Evolutionary conservation across 148 eudicot species (phyloP).

Genomic region (Fallopia convolvulus): DNA sequence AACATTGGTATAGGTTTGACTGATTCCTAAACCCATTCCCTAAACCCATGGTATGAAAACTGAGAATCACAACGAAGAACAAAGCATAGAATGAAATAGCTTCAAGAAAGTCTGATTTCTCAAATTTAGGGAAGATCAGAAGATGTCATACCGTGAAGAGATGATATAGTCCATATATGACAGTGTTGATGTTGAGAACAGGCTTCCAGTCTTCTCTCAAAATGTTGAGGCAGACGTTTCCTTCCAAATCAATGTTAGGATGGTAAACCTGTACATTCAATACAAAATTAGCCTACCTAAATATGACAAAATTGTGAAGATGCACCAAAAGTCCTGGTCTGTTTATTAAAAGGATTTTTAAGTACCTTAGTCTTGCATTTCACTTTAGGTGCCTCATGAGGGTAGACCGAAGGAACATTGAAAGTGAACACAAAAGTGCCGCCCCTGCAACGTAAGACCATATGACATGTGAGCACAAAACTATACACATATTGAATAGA

Average conservation of each 20-base stretch:
- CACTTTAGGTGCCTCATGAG: conserved; percentile 59
- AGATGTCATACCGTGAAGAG: conserved; percentile 64
- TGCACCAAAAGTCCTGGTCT: background rate
- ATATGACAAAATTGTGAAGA: background rate
- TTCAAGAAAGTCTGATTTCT: background rate
- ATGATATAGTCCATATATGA: conserved; percentile 66
- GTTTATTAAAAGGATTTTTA: background rate
- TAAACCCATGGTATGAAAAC: too few species aligned
- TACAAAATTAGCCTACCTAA: background rate
- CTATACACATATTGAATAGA: background rate
- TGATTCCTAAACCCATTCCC: too few species aligned
- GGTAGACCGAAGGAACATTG: conserved; percentile 46
- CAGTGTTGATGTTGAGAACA: conserved; percentile 61
- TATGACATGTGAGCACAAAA: background rate
- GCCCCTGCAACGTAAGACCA: conserved; percentile 28
- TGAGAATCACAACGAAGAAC: background rate
- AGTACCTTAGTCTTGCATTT: conserved; percentile 60
- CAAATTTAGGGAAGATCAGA: background rate
- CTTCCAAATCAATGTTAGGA: conserved; percentile 88
- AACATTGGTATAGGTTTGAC: too few species aligned
- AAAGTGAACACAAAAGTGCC: conserved; percentile 47
- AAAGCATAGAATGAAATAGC: background rate
- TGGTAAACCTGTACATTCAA: conserved; percentile 51
- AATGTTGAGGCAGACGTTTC: conserved; percentile 89
- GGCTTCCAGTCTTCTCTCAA: conserved; percentile 96